Evolutionary conservation across 2,329 filamentous ascomycete genomes (phyloP), one percentile per base, ranked within the genome.

Genomic region (Cryphonectria radicalis): DNA sequence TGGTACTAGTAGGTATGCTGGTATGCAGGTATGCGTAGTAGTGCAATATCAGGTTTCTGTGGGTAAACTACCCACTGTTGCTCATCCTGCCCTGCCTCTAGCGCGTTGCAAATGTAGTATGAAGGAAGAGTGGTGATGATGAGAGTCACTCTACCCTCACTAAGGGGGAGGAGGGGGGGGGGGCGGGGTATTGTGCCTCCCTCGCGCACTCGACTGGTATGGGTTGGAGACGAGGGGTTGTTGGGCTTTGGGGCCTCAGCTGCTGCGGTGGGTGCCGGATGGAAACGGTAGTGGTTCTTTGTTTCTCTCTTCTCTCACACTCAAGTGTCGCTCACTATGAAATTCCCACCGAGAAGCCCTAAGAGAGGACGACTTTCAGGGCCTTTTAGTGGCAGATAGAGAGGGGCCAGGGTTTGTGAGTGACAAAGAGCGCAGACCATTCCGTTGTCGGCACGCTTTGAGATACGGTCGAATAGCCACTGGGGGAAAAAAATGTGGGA

Each of bases 31-130:
- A n/a, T 46, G 60, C 70, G 32, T 32, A 55, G 32, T 32, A 55
- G 37, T 46, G 40, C 43, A 63, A 42, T 63, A 68, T 50, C 60
- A 57, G n/a, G 25, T 53, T 65, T 46, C 40, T 50, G 63, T 53
- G 63, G 63, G 43, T 65, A 65, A n/a, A 35, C 46, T 43, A 43
- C 28, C 46, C 62, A 37, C 43, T 19, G 59, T 40, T 42, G 35
- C 43, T n/a, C 60, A 64, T 64, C 62, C 62, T 64, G 40, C n/a
- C 14, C 40, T 64, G 62, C 62, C 37, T 64, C 62, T 64, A 64
- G 40, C 62, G 62, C 62, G 25, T 25, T 17, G 14, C 11, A 10
- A 10, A 25, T 46, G 62, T 46, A 28, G 62, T 40, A 40, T 40
- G 59, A 35, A 37, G 19, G 32, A 50, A 50, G 46, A 17, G 43